phyloP scores from a whole-genome alignment of 2,329 filamentous ascomycete species.

The Daldinia sp. region DNA sequence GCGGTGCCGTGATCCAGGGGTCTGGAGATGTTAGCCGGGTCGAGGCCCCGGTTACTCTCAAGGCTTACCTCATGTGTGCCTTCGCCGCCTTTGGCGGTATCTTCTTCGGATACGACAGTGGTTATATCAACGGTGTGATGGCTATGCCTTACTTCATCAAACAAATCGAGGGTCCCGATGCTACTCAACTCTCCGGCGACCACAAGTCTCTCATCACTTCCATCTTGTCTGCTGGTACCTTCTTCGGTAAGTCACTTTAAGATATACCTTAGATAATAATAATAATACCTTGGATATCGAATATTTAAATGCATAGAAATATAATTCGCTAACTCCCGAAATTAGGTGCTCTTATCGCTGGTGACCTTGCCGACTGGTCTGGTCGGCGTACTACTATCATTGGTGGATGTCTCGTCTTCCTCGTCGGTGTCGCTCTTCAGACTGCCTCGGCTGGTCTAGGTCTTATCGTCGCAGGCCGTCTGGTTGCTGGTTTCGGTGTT shows the following conservation, averaged over 20 bases:
- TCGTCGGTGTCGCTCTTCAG: conserved; percentile 75
- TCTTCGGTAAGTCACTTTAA: conserved; percentile 65
- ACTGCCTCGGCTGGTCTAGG: conserved; percentile 68
- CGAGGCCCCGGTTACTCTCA: conserved; percentile 68
- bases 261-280: no score
- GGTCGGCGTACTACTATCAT: conserved; percentile 81
- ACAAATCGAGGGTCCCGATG: conserved; percentile 51
- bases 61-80: conserved; percentile 59
- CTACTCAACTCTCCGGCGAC: conserved; percentile 54
- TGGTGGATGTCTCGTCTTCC: conserved; percentile 77
- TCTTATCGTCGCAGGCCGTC: conserved; percentile 77
- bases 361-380: conserved; percentile 80
- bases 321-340: conserved; percentile 3
- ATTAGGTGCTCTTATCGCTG: conserved; percentile 75
- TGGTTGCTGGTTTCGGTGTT: conserved; percentile 81
- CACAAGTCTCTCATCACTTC: conserved; percentile 73
- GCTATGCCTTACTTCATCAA: conserved; percentile 55
- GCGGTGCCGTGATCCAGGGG: conserved; percentile 50
- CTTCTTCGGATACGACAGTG: conserved; percentile 57
- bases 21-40: conserved; percentile 65
- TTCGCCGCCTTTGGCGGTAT: conserved; percentile 54
- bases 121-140: conserved; percentile 57
- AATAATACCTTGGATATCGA: background rate
- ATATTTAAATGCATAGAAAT: background rate
- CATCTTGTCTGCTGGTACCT: conserved; percentile 82